Evolutionary conservation across 495 filamentous ascomycete species (phyloP).

Genomic region (Friedmanniomyces simplex): DNA sequence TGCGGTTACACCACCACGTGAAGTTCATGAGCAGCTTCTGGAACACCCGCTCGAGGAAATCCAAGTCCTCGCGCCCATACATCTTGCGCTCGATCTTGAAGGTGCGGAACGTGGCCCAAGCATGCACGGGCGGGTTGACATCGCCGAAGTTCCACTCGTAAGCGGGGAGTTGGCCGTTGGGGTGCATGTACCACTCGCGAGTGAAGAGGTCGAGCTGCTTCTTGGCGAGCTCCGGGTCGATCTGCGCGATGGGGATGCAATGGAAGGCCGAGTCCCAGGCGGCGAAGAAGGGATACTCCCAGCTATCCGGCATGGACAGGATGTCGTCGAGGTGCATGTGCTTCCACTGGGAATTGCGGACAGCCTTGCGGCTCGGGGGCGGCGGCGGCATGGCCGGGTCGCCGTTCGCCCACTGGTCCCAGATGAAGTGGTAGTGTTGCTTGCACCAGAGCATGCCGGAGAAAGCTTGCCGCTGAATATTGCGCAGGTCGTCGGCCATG

Average conservation of each 20-base stretch:
- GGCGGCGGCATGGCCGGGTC: constrained; percentile 66
- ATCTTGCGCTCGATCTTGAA: constrained; percentile 98
- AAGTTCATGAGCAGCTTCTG: constrained; percentile 94
- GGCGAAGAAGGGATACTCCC: constrained; percentile 98
- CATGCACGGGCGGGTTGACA: constrained; percentile 93
- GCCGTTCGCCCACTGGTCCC: constrained; percentile 93
- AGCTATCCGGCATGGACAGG: constrained; percentile 93
- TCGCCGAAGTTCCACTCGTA: constrained; percentile 99
- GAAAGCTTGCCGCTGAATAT: constrained; percentile 89
- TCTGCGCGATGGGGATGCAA: constrained; percentile 90
- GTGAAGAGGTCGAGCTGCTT: constrained; percentile 94
- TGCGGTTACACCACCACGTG: constrained; percentile 98
- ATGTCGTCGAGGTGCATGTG: constrained; percentile 91
- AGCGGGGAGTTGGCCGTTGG: constrained; percentile 81
- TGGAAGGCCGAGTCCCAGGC: constrained; percentile 98
- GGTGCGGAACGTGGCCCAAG: constrained; percentile 86
- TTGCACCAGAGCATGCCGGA: constrained; percentile 97
- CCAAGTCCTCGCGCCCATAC: constrained; percentile 86
- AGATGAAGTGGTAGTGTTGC: constrained; percentile 92
- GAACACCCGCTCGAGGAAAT: constrained; percentile 93
- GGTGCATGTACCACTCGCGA: constrained; percentile 98
- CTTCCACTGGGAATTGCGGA: constrained; percentile 84
- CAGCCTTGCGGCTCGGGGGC: constrained; percentile 63
- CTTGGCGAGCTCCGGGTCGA: constrained; percentile 94
- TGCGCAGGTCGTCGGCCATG: constrained; percentile 87